Evolutionary conservation across 1,284 basidiomycete genomes (phyloP).

Genomic region (Entoloma clypeatum): DNA sequence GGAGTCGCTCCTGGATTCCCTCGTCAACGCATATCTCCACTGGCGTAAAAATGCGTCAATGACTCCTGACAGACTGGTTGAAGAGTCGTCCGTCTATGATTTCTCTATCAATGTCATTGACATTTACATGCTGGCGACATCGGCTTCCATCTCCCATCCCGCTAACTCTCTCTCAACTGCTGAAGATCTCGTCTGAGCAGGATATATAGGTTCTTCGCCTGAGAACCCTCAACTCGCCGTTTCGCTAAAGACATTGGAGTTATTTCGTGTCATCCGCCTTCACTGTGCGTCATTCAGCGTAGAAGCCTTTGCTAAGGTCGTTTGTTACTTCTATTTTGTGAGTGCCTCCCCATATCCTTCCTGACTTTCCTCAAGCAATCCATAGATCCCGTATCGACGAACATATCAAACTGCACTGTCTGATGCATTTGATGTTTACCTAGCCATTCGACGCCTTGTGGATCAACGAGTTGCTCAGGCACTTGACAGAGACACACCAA

Average conservation of each 20-base stretch:
- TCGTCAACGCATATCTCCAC: slow-evolving; percentile 2
- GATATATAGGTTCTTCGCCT: slow-evolving; percentile 16
- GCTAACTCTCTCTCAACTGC: slow-evolving; percentile 1
- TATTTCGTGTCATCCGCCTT: slow-evolving; percentile 22
- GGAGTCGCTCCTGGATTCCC: not conserved
- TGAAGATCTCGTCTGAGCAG: slow-evolving; percentile 7
- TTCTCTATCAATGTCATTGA: slow-evolving; percentile 13
- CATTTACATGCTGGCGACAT: slow-evolving; percentile 12
- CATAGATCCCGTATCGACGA: slow-evolving; percentile 21
- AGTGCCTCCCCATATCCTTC: slow-evolving; percentile 7
- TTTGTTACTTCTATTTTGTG: slow-evolving; percentile 31
- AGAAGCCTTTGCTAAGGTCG: slow-evolving; percentile 31
- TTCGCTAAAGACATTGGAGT: slow-evolving; percentile 28
- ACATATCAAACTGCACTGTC: slow-evolving; percentile 20
- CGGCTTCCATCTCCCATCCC: slow-evolving; percentile 2
- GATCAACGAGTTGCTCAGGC: slow-evolving; percentile 14
- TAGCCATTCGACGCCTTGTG: slow-evolving; percentile 16
- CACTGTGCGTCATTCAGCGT: slow-evolving; percentile 28
- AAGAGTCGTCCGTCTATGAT: not conserved
- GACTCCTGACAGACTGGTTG: too few relatives aligned
- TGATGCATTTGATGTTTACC: slow-evolving; percentile 24
- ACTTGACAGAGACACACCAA: slow-evolving; percentile 17
- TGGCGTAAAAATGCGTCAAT: not conserved
- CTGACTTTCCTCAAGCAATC: not conserved
- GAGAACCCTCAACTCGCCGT: slow-evolving; percentile 24